Conservation (phyloP, 257 asterid species). For the Solanum appendiculatum region DNA sequence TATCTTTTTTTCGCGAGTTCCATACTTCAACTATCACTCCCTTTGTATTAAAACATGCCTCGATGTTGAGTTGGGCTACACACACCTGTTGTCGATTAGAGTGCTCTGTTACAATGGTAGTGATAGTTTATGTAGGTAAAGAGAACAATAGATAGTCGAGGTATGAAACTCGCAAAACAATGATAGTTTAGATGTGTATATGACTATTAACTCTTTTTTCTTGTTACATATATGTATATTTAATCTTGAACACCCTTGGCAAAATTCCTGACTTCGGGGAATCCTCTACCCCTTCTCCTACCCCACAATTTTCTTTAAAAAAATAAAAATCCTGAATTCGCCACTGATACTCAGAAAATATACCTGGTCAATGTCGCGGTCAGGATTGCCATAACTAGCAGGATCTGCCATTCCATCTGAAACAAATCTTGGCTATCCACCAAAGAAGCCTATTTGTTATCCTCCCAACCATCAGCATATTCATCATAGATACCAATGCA, state of each 20-base stretch:
- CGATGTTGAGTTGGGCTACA: background rate
- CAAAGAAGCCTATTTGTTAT: slow-evolving; percentile 21
- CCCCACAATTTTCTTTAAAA: background rate
- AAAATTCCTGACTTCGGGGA: no score
- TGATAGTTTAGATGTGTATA: background rate
- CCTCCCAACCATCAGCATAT: slow-evolving; percentile 44
- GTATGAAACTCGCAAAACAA: background rate
- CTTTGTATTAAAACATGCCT: background rate
- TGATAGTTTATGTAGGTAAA: background rate
- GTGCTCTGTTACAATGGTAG: background rate
- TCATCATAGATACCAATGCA: slow-evolving; percentile 56
- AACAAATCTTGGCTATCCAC: slow-evolving; percentile 50
- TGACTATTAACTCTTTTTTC: background rate
- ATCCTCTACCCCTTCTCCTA: background rate
- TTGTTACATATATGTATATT: no score
- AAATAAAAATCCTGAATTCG: background rate
- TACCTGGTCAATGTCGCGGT: slow-evolving; percentile 83
- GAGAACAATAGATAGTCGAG: background rate
- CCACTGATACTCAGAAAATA: background rate
- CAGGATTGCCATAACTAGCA: slow-evolving; percentile 67
- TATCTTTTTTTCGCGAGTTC: background rate
- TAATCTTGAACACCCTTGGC: background rate
- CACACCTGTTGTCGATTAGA: background rate
- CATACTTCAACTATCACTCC: background rate
- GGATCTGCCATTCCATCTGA: slow-evolving; percentile 99